Base-by-base conservation (phyloP, 1,284 basidiomycete species). In the Austroboletus niveus region DNA sequence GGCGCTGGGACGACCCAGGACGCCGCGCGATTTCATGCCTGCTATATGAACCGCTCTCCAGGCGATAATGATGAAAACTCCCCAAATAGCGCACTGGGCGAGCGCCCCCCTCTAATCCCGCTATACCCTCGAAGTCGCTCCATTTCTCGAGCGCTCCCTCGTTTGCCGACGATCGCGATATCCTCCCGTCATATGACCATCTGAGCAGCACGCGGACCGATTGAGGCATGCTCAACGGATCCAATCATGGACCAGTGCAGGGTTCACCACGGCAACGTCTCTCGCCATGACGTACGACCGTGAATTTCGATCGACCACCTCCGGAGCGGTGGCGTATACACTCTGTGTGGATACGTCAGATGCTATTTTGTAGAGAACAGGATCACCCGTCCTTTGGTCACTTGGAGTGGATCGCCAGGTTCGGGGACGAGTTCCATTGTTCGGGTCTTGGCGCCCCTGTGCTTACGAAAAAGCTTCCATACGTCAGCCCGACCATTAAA, bases 11-110 rank as follows among this genome's bases (percentile, higher is more conserved):
- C 22, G 22, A 24, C 22, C 22, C 22, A 24, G 22, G 8, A 29
- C 29, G 29, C 29, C 29, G 29, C 29, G 29, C 29, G 29, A 5
- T 29, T 29, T 29, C 29, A 29, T 29, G 29, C 29, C 29, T 9
- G 4, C 29, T 9, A 6, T 29, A 8, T 14, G 32, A 12, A 6
- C 36, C 32, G 9, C 22, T 36, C 42, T 4, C 41, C 20, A 17
- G 24, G 60, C 59, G 59, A 24, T 24, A 24, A 5, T 47, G 17
- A 58, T 48, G 42, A 60, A 62, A 52, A 42, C 47, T 29, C 29
- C 9, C n/a, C 27, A 35, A 35, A 35, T 3, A 35, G 11, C 34
- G 34, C 34, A 5, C 34, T 12, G 12, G 4, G 29, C 5, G 34
- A 35, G 15, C 34, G 8, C 34, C 34, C 49, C 51, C 14, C 22